Conservation (phyloP, 1,139 yeast species). For the Tardiomyces digboiensis region DNA sequence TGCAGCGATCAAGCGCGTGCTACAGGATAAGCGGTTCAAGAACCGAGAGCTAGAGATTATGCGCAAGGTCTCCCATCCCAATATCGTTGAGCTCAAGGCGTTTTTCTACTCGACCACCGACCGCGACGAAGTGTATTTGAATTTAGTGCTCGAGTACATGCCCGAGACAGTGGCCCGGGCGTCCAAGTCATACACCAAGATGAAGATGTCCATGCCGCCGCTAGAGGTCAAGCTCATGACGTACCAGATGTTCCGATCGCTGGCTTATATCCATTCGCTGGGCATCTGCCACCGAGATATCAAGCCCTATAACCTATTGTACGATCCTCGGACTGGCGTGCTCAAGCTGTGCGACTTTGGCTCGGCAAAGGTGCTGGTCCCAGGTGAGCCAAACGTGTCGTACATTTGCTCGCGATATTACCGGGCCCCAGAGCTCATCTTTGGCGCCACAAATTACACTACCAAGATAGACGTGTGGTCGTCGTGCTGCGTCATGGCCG, state of each 20-base stretch:
- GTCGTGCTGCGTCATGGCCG: constrained; percentile 98
- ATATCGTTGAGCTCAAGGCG: constrained; percentile 81
- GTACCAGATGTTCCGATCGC: constrained; percentile 83
- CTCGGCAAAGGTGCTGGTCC: constrained; percentile 51
- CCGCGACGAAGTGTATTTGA: constrained; percentile 68
- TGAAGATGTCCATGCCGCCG: constrained; percentile 73
- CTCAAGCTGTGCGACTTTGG: constrained; percentile 94
- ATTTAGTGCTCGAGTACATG: constrained; percentile 80
- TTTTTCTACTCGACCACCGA: constrained; percentile 81
- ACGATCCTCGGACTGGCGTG: constrained; percentile 76
- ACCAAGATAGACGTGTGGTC: constrained; percentile 81
- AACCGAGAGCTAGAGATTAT: constrained; percentile 94
- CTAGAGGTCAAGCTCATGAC: constrained; percentile 85
- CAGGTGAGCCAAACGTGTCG: constrained; percentile 20
- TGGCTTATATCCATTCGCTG: constrained; percentile 82
- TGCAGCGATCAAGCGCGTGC: constrained; percentile 90
- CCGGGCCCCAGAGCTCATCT: constrained; percentile 77
- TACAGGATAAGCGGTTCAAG: constrained; percentile 92
- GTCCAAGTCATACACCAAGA: constrained; percentile 70
- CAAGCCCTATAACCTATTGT: constrained; percentile 88
- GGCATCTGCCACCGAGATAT: constrained; percentile 97
- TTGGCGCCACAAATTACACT: constrained; percentile 52
- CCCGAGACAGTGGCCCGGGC: constrained; percentile 95
- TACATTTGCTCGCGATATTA: constrained; percentile 74
- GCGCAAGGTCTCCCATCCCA: constrained; percentile 81